Conservation (phyloP, 306 rosid species). For the Corylus avellana region DNA sequence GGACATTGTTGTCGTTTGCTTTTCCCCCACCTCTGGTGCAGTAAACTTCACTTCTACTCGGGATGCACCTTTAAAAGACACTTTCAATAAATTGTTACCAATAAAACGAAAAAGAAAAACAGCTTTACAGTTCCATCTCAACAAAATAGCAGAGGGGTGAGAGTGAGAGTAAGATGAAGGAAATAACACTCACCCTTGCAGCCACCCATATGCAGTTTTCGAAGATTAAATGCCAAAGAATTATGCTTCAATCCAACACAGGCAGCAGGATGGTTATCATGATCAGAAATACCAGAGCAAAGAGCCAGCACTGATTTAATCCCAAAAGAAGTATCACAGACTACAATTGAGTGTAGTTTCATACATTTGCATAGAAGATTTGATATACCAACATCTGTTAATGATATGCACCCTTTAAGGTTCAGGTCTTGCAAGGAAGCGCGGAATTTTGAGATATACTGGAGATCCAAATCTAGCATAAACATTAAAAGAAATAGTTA, state of each 20-base stretch:
- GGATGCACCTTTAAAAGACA: not conserved
- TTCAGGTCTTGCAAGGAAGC: constrained; percentile 60
- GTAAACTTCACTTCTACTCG: not conserved
- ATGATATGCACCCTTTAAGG: constrained; percentile 66
- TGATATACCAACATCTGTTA: constrained; percentile 73
- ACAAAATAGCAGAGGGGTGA: constrained; percentile 12
- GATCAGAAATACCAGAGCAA: constrained; percentile 45
- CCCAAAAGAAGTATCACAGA: constrained; percentile 74
- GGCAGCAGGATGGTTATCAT: constrained; percentile 29
- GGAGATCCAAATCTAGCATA: constrained; percentile 63
- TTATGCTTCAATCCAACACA: constrained; percentile 31
- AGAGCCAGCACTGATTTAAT: constrained; percentile 63
- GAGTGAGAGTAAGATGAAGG: not conserved
- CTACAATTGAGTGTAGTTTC: constrained; percentile 59
- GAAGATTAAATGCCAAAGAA: constrained; percentile 60
- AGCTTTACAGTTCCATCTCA: constrained; percentile 15
- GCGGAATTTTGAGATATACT: constrained; percentile 53
- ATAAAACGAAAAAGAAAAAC: constrained; percentile 5
- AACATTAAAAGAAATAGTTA: constrained; percentile 14
- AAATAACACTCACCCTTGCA: constrained; percentile 60
- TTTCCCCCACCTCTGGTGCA: not conserved
- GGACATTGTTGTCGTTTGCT: not conserved
- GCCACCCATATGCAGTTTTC: constrained; percentile 68
- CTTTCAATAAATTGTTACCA: constrained; percentile 2
- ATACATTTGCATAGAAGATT: constrained; percentile 45